Percentiles rank a stretch among this genome's conserved stretches.
Evolutionary conservation across 2,329 filamentous ascomycete genomes (phyloP).

Genomic region (Aureobasidium sp.): DNA sequence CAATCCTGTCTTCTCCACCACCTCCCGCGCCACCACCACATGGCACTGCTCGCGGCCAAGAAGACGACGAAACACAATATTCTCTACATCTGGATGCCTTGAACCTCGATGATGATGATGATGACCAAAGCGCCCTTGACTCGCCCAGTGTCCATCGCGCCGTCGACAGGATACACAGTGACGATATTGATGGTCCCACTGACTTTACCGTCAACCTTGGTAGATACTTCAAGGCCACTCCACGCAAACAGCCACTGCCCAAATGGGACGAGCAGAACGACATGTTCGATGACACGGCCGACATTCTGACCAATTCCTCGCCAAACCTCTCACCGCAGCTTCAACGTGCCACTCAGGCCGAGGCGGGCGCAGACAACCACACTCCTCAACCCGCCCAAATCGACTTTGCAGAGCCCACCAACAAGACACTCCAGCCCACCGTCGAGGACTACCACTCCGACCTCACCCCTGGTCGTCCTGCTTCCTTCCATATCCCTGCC

Average conservation of each 20-base stretch:
- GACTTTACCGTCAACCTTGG: conserved; percentile 34
- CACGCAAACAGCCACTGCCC: conserved; percentile 6
- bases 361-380: background rate
- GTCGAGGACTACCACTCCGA: conserved; percentile 32
- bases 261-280: conserved; percentile 4
- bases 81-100: conserved; percentile 30
- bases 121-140: conserved; percentile 10
- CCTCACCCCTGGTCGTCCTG: conserved; percentile 25
- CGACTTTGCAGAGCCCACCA: conserved; percentile 18
- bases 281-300: background rate
- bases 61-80: conserved; percentile 22
- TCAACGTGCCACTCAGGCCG: background rate
- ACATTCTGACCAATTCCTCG: conserved; percentile 19
- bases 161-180: conserved; percentile 24
- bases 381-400: conserved; percentile 23
- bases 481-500: conserved; percentile 11
- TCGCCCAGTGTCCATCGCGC: conserved; percentile 23
- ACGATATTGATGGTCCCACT: conserved; percentile 33
- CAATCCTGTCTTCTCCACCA: conserved; percentile 21
- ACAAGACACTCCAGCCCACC: conserved; percentile 28
- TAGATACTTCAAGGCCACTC: conserved; percentile 25
- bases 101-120: conserved; percentile 22
- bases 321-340: background rate
- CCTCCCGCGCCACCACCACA: conserved; percentile 9
- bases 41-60: background rate